phyloP scores from a whole-genome alignment of 2,329 filamentous ascomycete genomes.

The Aspergillus sp. region DNA sequence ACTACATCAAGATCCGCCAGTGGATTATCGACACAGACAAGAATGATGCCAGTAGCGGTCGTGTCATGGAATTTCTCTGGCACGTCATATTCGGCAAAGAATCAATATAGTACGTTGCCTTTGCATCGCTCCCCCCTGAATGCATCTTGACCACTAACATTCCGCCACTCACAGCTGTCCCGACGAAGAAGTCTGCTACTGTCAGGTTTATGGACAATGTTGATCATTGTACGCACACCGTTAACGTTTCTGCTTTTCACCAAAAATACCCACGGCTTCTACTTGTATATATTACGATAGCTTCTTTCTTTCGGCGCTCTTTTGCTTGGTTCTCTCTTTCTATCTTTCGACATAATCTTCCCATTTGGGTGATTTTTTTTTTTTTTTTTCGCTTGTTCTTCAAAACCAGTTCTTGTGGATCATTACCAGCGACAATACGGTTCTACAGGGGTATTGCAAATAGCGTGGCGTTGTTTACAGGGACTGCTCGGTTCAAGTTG shows the following conservation, averaged over 20 bases:
- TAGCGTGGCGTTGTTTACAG: too few species aligned
- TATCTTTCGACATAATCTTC: too few species aligned
- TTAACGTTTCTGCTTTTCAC: not conserved
- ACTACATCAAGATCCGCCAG: conserved; percentile 60
- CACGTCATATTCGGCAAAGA: conserved; percentile 57
- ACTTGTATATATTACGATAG: not conserved
- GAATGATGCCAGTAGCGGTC: conserved; percentile 58
- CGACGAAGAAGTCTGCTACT: conserved; percentile 39
- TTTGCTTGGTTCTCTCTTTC: too few species aligned
- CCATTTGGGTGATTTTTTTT: too few species aligned
- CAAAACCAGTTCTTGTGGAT: too few species aligned
- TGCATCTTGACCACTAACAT: conserved; percentile 15
- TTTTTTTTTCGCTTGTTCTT: too few species aligned
- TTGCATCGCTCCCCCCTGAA: not conserved
- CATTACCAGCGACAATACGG: too few species aligned
- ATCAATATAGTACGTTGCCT: conserved; percentile 41
- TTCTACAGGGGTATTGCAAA: too few species aligned
- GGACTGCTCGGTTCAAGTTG: too few species aligned
- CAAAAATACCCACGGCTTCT: not conserved
- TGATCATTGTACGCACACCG: conserved; percentile 14
- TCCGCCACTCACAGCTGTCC: conserved; percentile 29
- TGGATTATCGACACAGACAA: conserved; percentile 62
- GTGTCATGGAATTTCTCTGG: conserved; percentile 68
- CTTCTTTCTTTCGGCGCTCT: too few species aligned
- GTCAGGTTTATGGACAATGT: conserved; percentile 40